phyloP scores from a whole-genome alignment of 2,329 filamentous ascomycete genomes.

The Cladosporium oxysporum region DNA sequence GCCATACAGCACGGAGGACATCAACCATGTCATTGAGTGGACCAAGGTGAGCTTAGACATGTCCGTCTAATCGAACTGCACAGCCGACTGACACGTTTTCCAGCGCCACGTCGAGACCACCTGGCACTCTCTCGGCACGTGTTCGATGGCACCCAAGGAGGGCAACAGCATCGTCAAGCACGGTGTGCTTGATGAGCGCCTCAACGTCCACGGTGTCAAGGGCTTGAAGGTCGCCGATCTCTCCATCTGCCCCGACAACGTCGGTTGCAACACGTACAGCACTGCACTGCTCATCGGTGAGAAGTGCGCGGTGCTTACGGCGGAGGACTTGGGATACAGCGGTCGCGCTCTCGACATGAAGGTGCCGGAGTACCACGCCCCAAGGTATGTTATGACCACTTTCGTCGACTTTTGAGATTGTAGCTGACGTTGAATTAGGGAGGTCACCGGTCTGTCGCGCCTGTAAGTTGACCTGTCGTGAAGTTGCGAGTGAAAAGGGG shows the following conservation, averaged over 20 bases:
- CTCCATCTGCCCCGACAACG: slow-evolving; percentile 43
- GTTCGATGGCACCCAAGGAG: slow-evolving; percentile 38
- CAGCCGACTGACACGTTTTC: slow-evolving; percentile 59
- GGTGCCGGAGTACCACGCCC: slow-evolving; percentile 55
- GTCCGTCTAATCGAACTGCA: neutral
- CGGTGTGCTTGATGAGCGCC: slow-evolving; percentile 69
- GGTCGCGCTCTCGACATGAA: slow-evolving; percentile 76
- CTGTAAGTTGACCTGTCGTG: slow-evolving; percentile 35
- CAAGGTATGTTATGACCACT: slow-evolving; percentile 22
- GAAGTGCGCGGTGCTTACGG: slow-evolving; percentile 69
- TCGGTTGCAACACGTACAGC: slow-evolving; percentile 51
- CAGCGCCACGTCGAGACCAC: slow-evolving; percentile 61
- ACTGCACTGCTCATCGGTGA: slow-evolving; percentile 72
- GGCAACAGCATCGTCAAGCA: slow-evolving; percentile 71
- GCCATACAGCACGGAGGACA: slow-evolving; percentile 64
- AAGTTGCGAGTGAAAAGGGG: neutral
- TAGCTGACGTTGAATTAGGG: slow-evolving; percentile 28
- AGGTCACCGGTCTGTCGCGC: slow-evolving; percentile 45
- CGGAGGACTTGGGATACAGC: slow-evolving; percentile 73
- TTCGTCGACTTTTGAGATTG: too few relatives aligned
- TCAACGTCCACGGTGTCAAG: slow-evolving; percentile 77
- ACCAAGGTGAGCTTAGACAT: slow-evolving; percentile 37
- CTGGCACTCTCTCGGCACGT: slow-evolving; percentile 44
- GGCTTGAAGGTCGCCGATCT: slow-evolving; percentile 76
- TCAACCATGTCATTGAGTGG: slow-evolving; percentile 68